Evolutionary conservation across 768 basidiomycete species (phyloP), one percentile per base, ranked within the genome.

Genomic region (Pluteus cervinus): DNA sequence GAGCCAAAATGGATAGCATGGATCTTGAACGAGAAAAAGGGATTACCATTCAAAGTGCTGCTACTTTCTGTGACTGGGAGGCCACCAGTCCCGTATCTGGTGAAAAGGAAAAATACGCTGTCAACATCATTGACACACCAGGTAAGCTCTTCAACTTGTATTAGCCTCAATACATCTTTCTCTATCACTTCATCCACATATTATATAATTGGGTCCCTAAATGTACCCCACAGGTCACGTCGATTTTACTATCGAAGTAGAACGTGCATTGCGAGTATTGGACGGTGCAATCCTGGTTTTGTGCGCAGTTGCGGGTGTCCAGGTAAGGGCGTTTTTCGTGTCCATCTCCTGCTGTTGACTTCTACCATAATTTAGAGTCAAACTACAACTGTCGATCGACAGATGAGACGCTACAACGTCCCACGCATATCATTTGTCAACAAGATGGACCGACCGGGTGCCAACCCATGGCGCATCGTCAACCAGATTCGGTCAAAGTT

Each of bases 1-100:
- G 96, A 36, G 96, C 96, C 6, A 99, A 99, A 69, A 99, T 99
- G 96, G 96, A 99, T 61, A 89, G 85, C 49, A 99, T 99, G 96
- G 96, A 99, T 45, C 69, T 99, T 4, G 96, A 99, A 59, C 73
- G 94, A 32, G 96, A 98, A 62, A 98, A 99, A 66, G 96, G 96
- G 25, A 99, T 99, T 51, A 99, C 96, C 23, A 99, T 99, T 45
- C 96, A 99, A 62, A 92, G 88, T 52, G 96, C 96, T 3, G 96
- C 96, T 1, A 98, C 96, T 0, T 99, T 93, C 62, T 94, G 91
- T 49, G 94, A 98, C 56, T 99, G 96, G 96, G 73, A 85, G 39
- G 75, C 86, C 0, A 73, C 65, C 3, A 67, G 80, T 35, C 76
- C 80, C 3, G 59, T 64, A 3, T 75, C 75, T 14, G 65, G 64